Conservation (phyloP, 257 asterid genomes). For the Solanum arcanum region DNA sequence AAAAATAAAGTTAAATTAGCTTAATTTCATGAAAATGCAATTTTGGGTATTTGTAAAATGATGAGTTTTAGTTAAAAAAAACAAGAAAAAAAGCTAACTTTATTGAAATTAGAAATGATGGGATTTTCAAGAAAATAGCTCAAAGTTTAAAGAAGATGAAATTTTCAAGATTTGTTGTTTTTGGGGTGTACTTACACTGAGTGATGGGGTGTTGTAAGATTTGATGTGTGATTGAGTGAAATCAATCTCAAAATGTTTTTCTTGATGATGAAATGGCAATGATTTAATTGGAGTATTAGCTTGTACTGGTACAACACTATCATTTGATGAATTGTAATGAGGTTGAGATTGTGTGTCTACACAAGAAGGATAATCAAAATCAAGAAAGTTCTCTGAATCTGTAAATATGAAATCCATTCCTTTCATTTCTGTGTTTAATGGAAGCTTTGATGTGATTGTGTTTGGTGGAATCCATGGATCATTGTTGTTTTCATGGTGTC, state of each 20-base stretch:
- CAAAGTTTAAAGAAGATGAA: background rate
- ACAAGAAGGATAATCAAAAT: constrained; percentile 43
- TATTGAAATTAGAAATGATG: background rate
- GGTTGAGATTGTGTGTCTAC: constrained; percentile 14
- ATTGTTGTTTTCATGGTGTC: background rate
- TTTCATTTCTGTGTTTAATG: constrained; percentile 27
- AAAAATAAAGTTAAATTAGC: background rate
- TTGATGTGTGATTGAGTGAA: constrained; percentile 44
- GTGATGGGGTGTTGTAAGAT: constrained; percentile 42
- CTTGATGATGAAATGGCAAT: constrained; percentile 12
- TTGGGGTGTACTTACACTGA: constrained; percentile 38
- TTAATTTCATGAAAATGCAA: background rate
- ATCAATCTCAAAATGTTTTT: constrained; percentile 52
- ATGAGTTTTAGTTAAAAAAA: background rate
- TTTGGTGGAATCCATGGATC: constrained; percentile 30
- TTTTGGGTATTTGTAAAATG: background rate
- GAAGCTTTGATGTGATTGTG: constrained; percentile 14
- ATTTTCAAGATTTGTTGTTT: background rate
- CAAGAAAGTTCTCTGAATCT: constrained; percentile 49
- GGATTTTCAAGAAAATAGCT: background rate
- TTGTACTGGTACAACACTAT: constrained; percentile 78
- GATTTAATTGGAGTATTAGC: constrained; percentile 15
- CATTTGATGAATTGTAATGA: constrained; percentile 18
- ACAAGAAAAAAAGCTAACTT: background rate
- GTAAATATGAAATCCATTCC: constrained; percentile 43